Evolutionary conservation across 352 stramenopile species (phyloP).

Genomic region (Phytophthora brassicae): DNA sequence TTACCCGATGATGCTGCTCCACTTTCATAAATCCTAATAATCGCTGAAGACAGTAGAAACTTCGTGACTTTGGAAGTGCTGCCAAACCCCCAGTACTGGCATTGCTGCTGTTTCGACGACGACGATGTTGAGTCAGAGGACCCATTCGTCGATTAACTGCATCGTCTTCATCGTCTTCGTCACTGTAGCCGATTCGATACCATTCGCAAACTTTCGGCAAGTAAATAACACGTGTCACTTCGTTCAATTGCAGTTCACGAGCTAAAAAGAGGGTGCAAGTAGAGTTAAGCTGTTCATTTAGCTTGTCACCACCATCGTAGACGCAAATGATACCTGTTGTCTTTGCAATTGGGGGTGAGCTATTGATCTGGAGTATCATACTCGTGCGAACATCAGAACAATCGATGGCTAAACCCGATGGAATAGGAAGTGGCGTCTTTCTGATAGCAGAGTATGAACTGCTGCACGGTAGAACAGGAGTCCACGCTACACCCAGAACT

Average conservation of each 20-base stretch:
- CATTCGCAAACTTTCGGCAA: constrained; percentile 69
- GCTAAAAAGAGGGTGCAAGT: constrained; percentile 47
- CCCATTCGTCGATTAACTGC: constrained; percentile 20
- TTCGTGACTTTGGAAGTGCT: constrained; percentile 38
- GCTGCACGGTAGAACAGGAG: constrained; percentile 38
- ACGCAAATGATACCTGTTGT: constrained; percentile 54
- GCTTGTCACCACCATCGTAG: constrained; percentile 48
- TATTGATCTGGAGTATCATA: constrained; percentile 83
- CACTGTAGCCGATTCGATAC: constrained; percentile 38
- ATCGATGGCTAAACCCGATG: constrained; percentile 32
- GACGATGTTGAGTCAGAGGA: constrained; percentile 9
- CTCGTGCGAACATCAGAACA: constrained; percentile 78
- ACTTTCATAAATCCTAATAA: constrained; percentile 62
- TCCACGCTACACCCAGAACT: constrained; percentile 22
- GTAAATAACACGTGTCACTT: constrained; percentile 40
- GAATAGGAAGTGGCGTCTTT: constrained; percentile 32
- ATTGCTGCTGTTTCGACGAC: constrained; percentile 19
- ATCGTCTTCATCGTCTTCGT: constrained; percentile 25
- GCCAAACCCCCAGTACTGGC: constrained; percentile 16
- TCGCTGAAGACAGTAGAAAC: constrained; percentile 69
- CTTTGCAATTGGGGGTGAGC: constrained; percentile 21
- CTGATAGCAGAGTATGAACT: constrained; percentile 34
- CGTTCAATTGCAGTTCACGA: constrained; percentile 44
- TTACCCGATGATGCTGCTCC: constrained; percentile 49
- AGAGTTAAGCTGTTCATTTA: constrained; percentile 80